phyloP scores from a whole-genome alignment of 805 yeast genomes.

The Starmera caribaea region DNA sequence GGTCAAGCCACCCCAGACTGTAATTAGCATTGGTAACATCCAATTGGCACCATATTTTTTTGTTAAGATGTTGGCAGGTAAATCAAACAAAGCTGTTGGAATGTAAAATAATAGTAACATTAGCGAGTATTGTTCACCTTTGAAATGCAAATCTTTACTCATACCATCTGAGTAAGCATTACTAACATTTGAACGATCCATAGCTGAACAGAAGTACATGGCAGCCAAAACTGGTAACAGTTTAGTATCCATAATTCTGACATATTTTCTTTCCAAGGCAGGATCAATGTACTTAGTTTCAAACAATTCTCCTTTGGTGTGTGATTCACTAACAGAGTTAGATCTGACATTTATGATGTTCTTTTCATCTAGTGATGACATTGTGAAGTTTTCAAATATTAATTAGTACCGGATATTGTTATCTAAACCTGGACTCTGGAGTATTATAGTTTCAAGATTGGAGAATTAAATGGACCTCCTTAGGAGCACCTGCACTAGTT shows the following conservation, averaged over 20 bases:
- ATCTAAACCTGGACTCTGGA: no score
- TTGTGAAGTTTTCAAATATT: no score
- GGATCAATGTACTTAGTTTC: neutral
- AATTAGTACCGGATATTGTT: no score
- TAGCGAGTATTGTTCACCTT: slow-evolving; percentile 30
- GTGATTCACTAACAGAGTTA: no score
- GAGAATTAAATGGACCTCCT: no score
- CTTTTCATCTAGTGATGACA: no score
- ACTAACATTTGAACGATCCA: slow-evolving; percentile 36
- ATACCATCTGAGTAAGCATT: slow-evolving; percentile 35
- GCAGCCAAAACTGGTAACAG: slow-evolving; percentile 32
- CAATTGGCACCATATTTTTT: slow-evolving; percentile 28
- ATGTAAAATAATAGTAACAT: slow-evolving; percentile 30
- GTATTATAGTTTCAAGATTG: no score
- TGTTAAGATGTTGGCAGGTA: slow-evolving; percentile 31
- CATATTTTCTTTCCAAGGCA: slow-evolving; percentile 6
- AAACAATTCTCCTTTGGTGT: no score
- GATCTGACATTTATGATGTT: no score
- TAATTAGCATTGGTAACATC: slow-evolving; percentile 28
- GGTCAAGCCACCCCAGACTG: slow-evolving; percentile 32
- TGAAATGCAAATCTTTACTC: slow-evolving; percentile 28
- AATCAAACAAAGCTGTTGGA: slow-evolving; percentile 32
- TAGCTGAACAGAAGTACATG: slow-evolving; percentile 32
- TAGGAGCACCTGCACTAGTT: no score
- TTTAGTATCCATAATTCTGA: slow-evolving; percentile 27